Base-by-base conservation (phyloP, 1,284 basidiomycete genomes). In the Phellinidium pouzarii region DNA sequence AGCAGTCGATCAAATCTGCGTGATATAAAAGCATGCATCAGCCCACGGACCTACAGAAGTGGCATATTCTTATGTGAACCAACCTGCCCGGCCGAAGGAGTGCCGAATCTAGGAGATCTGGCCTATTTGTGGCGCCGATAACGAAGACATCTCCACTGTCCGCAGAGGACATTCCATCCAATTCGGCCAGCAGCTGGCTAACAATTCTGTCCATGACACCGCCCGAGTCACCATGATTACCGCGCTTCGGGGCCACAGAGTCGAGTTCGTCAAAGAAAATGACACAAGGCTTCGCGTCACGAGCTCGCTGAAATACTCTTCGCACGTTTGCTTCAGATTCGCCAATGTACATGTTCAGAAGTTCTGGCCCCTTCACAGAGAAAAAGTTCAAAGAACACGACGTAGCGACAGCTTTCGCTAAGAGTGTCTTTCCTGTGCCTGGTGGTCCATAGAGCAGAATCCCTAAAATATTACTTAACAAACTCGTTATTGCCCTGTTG, bases 221-320 rank as follows among this genome's bases (percentile, higher is more conserved):
- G 12, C 93, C 94, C 17, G 90, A 93, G 66, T 95, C 93, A 0
- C 94, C 93, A 57, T 94, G 91, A 58, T 91, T 91, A 25, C 97
- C 96, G 56, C 96, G 78, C 65, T 95, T 94, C 0, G 96, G 96
- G 26, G 95, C 96, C 23, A 99, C 81, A 0, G 91, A 94, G 66
- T 99, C 96, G 27, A 99, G 77, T 68, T 99, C 96, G 69, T 99
- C 96, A 67, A 99, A 98, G 66, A 99, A 95, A 51, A 99, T 88
- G 41, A 99, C 89, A 64, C 92, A 94, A 4, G 92, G 92, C 46
- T 81, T 82, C 0, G 92, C 92, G 69, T 94, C 91, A 48, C 92
- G 75, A 9, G 96, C 96, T 19, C 85, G 81, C 62, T 92, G 87
- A 65, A 99, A 99, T 1, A 99, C 83, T 4, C 86, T 77, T 9